These are phyloP conservation scores for Phytomonas sp. DNA, from an alignment of 208 protist genomes.

Conservation along the genomic window DNA sequence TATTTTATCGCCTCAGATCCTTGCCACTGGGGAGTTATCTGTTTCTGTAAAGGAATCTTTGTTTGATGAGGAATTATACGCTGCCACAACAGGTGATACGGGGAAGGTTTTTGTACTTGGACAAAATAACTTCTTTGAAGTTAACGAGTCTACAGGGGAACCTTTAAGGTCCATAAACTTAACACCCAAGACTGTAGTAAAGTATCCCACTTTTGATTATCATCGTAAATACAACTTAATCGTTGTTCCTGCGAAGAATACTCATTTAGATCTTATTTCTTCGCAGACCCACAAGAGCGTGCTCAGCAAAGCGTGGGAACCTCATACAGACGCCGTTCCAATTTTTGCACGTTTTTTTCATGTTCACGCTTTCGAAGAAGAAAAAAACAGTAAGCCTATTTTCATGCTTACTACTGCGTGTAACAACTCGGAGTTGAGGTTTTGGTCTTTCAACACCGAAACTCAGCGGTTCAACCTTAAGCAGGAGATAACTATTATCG, in stretches of 20 bases:
- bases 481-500: conserved; percentile 51
- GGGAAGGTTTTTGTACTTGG: conserved; percentile 57
- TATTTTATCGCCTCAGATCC: conserved; percentile 45
- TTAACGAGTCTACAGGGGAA: conserved; percentile 40
- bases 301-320: conserved; percentile 73
- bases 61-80: conserved; percentile 57
- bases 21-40: conserved; percentile 60
- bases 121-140: conserved; percentile 49
- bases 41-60: conserved; percentile 29
- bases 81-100: conserved; percentile 44
- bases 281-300: conserved; percentile 47
- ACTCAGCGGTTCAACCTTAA: conserved; percentile 70
- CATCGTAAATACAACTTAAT: conserved; percentile 48
- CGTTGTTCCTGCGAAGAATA: conserved; percentile 57
- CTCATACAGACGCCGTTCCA: conserved; percentile 60
- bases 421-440: conserved; percentile 75
- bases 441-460: conserved; percentile 66
- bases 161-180: conserved; percentile 31
- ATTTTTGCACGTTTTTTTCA: conserved; percentile 82
- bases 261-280: conserved; percentile 71
- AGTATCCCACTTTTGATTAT: conserved; percentile 60
- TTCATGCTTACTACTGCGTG: conserved; percentile 69
- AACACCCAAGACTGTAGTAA: conserved; percentile 45
- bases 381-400: conserved; percentile 30
- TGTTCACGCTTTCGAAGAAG: conserved; percentile 34